Base-by-base conservation (phyloP, 768 basidiomycete species). In the Panus rudis region DNA sequence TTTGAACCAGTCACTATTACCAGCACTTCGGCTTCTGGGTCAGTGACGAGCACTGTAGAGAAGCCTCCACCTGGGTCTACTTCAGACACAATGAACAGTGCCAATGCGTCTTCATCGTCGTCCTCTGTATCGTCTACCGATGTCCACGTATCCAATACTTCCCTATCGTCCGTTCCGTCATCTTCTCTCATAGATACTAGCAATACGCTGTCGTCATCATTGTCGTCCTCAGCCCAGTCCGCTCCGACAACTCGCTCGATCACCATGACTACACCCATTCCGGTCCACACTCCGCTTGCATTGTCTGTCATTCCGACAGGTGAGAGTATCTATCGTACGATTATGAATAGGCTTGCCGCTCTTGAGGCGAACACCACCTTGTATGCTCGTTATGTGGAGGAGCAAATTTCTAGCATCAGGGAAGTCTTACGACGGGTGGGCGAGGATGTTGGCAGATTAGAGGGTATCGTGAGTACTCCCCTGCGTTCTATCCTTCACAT, bases 271-370 rank as follows among this genome's bases (percentile, higher is more conserved):
- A 10, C 28, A 16, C 16, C 28, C 28, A 30, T 30, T 8, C 33
- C 33, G 10, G 16, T 35, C 33, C 33, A 35, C 16, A 35, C 33
- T 35, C 28, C 42, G 35, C 51, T 25, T 16, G 48, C 27, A 24
- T 47, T 46, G 19, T 41, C 48, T 52, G 31, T 48, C 49, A 44
- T 51, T 21, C 42, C 57, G 37, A 32, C 54, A 2, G 89, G 88
- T 19, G 96, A 99, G 60, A 93, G 91, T 2, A 92, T 99, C 51
- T 98, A 96, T 55, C 84, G 92, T 6, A 89, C 84, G 11, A 99
- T 98, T 52, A 93, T 93, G 80, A 94, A 96, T 52, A 82, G 92
- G 6, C 72, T 99, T 10, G 76, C 78, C 2, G 76, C 79, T 5
- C 73, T 98, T 12, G 93, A 98, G 61, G 75, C 75, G 7, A 96